Percentiles rank a stretch among this genome's conserved stretches.
phyloP scores from a whole-genome alignment of 2,329 filamentous ascomycete species.

The Aschersonia sp. region DNA sequence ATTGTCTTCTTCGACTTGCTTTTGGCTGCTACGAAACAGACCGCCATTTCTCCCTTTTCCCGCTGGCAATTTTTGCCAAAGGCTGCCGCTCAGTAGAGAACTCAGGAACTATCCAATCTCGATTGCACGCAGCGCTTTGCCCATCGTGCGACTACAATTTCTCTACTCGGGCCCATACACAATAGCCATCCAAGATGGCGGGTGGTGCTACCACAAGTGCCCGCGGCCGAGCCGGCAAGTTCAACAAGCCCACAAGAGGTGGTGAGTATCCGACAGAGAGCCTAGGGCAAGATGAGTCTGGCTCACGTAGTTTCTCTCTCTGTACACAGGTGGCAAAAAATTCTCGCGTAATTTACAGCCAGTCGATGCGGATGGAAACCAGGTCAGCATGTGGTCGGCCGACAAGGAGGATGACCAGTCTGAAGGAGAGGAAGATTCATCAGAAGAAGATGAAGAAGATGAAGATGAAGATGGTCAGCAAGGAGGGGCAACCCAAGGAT shows the following conservation, averaged over 20 bases:
- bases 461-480: slow-evolving; percentile 32
- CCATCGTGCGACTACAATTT: neutral
- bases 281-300: too few relatives aligned
- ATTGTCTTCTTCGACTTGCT: too few relatives aligned
- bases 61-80: too few relatives aligned
- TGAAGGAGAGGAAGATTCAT: slow-evolving; percentile 35
- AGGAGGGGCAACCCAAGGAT: slow-evolving; percentile 25
- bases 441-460: slow-evolving; percentile 27
- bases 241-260: slow-evolving; percentile 83
- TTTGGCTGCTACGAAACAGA: too few relatives aligned
- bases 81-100: too few relatives aligned
- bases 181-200: slow-evolving; percentile 24
- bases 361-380: slow-evolving; percentile 76
- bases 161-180: neutral
- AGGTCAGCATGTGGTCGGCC: slow-evolving; percentile 75
- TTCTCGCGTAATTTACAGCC: slow-evolving; percentile 87
- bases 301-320: too few relatives aligned
- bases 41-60: too few relatives aligned
- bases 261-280: slow-evolving; percentile 35
- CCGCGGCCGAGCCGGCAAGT: slow-evolving; percentile 82
- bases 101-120: too few relatives aligned
- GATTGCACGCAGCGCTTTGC: too few relatives aligned
- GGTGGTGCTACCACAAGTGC: slow-evolving; percentile 28
- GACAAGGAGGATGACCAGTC: slow-evolving; percentile 38
- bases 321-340: slow-evolving; percentile 65